phyloP scores from a whole-genome alignment of 257 asterid species.

The Capsicum pubescens region DNA sequence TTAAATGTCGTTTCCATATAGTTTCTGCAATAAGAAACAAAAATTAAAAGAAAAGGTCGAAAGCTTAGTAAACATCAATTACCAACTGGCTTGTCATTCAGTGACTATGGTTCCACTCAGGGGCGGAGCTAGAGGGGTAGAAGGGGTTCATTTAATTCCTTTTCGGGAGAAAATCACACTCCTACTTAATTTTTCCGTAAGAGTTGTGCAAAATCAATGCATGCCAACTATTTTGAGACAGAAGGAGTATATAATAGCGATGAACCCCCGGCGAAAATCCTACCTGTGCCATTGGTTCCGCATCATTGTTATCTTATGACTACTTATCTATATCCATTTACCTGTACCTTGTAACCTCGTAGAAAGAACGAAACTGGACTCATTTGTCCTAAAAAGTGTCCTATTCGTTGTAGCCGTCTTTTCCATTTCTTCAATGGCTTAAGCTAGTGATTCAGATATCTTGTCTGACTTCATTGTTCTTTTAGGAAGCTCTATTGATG shows the following conservation, averaged over 20 bases:
- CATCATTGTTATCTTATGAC: not conserved
- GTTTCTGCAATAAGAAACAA: not conserved
- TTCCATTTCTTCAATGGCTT: not conserved
- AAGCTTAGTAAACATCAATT: constrained; percentile 17
- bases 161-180: too few species aligned
- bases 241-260: too few species aligned
- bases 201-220: too few species aligned
- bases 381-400: not conserved
- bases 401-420: not conserved
- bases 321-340: not conserved
- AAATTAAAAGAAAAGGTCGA: not conserved
- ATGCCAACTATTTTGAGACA: too few species aligned
- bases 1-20: not conserved
- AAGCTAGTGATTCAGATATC: not conserved
- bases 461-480: constrained; percentile 16
- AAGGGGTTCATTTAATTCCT: not conserved
- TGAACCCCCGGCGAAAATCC: too few species aligned
- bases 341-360: not conserved
- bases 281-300: not conserved
- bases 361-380: not conserved
- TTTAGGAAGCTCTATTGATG: not conserved
- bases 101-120: not conserved
- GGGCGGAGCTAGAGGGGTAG: not conserved
- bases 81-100: not conserved
- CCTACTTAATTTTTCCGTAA: too few species aligned